Evolutionary conservation across 768 basidiomycete genomes (phyloP), one percentile per base, ranked within the genome.

Genomic region (Sporobolomyces roseus): DNA sequence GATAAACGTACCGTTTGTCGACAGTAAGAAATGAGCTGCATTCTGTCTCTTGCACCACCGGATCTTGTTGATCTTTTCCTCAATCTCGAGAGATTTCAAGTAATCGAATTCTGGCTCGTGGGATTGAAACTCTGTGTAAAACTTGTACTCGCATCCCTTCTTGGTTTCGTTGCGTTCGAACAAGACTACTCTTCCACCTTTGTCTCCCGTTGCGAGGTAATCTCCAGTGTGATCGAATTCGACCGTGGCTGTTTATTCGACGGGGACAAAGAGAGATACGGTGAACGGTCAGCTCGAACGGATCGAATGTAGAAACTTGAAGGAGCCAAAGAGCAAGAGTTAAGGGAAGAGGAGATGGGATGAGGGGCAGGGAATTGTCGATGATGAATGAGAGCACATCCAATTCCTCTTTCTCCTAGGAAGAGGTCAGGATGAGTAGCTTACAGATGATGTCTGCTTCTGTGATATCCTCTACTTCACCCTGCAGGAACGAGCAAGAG

Each of bases 11-110:
- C 96, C 96, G 76, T 99, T 99, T 35, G 96, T 98, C 66, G 93
- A 94, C 59, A 99, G 80, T 64, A 99, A 81, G 80, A 99, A 98
- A 80, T 99, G 96, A 51, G 96, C 93, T 52, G 90, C 84, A 79
- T 98, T 98, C 81, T 96, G 93, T 73, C 96, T 86, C 83, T 88
- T 93, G 84, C 93, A 97, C 96, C 96, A 99, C 79, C 93, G 91
- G 85, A 99, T 99, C 86, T 96, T 91, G 84, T 99, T 99, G 84
- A 99, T 99, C 88, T 99, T 99, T 85, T 99, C 96, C 81, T 99
- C 96, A 80, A 99, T 99, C 84, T 99, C 96, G 75, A 99, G 83
- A 29, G 92, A 96, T 84, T 99, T 99, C 78, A 99, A 87, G 80
- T 99, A 99, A 82, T 99, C 96, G 80, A 99, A 99, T 80, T 99